Base-by-base conservation (phyloP, 179 eudicot species). In the Nepenthes alata region DNA sequence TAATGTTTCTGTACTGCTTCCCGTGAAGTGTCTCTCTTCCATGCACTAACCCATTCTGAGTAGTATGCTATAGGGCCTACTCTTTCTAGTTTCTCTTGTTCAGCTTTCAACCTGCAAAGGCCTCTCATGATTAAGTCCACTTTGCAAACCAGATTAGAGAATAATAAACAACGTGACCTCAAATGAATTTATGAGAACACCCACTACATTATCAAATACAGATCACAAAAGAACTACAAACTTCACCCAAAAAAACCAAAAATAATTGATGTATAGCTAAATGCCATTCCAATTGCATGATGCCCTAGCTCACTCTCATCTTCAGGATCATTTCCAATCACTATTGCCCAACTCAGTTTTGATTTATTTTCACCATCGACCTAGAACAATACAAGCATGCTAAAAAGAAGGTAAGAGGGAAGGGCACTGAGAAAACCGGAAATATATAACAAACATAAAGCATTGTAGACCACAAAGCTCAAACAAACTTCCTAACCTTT, bases 41-140 rank as follows among this genome's bases (percentile, higher is more conserved):
- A 93, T 44, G 87, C 97, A 78, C 80, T 70, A 11, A 93, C 98
- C 98, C 98, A 93, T 66, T 90, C 94, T 36, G 98, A 93, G 74
- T 85, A 93, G 77, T 83, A 93, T 57, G 98, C 95, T 44, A 93
- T 45, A 53, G 98, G 96, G 62, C 98, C 98, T 61, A 81, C 59
- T 61, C 56, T 69, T 74, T 85, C 74, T 76, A 93, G 72, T 70
- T 68, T 83, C 65, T 90, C 94, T 25, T 68, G 78, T 78, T 93
- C 98, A 67, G 85, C 91, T 71, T 81, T 68, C 60, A 93, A 67
- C 82, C 98, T 93, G 65, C 13, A 45, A 16, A 7, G 39, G 2
- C 15, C n/a, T 13, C 13, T 11, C n/a, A 47, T 50, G 4, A 11
- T 50, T 50, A 4, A 50, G 53, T 50, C 50, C 8, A 47, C 50